Conservation (phyloP, 148 eudicot genomes). For the Silene latifolia region DNA sequence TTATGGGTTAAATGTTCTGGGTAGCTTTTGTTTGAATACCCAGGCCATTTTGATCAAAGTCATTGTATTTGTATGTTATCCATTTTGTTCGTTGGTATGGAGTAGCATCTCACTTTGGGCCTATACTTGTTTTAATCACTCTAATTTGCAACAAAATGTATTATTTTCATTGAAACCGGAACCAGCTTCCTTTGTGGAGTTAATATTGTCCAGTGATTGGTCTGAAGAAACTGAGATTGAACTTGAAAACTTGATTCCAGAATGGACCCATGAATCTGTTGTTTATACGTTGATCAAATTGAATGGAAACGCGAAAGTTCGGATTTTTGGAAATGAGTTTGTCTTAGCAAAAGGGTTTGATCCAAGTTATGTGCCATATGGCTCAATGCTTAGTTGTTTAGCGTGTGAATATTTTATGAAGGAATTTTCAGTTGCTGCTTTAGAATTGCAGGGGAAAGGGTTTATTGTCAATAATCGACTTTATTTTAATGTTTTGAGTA, state of each 20-base stretch:
- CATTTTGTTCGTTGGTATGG: too few relatives aligned
- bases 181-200: constrained; percentile 35
- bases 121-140: constrained; percentile 6
- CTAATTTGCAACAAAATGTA: constrained; percentile 28
- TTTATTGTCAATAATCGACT: constrained; percentile 45
- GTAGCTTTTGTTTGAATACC: too few relatives aligned
- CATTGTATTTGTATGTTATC: too few relatives aligned
- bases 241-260: constrained; percentile 31
- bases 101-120: too few relatives aligned
- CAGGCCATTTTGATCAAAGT: too few relatives aligned
- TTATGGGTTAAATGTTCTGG: too few relatives aligned
- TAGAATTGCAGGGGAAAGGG: constrained; percentile 65
- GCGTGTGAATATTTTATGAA: constrained; percentile 43
- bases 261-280: constrained; percentile 59
- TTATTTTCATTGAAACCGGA: constrained; percentile 49
- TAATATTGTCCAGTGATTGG: constrained; percentile 53
- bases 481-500: constrained; percentile 29
- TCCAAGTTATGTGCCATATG: constrained; percentile 47
- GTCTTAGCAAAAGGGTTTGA: constrained; percentile 43
- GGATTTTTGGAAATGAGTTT: constrained; percentile 68
- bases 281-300: constrained; percentile 67
- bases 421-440: constrained; percentile 58
- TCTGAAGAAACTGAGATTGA: constrained; percentile 43
- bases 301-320: constrained; percentile 41
- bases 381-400: constrained; percentile 47